Evolutionary conservation across 2,329 filamentous ascomycete species (phyloP).

Genomic region (Balansia obtecta): DNA sequence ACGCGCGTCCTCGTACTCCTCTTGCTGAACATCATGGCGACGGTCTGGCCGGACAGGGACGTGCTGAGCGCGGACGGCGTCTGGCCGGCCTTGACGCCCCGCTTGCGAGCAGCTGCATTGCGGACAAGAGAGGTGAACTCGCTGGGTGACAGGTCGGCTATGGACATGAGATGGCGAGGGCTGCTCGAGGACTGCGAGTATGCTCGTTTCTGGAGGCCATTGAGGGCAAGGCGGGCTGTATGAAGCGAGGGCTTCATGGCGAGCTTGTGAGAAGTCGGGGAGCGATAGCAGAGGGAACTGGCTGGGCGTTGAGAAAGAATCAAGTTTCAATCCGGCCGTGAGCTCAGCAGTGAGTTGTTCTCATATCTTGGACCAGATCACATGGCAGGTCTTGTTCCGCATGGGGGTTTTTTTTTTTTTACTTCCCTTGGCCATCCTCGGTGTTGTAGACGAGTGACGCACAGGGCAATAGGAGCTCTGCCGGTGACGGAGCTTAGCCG

Average conservation of each 20-base stretch:
- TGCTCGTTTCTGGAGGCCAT: constrained; percentile 27
- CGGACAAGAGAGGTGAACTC: constrained; percentile 75
- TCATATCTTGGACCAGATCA: neutral
- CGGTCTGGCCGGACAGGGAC: constrained; percentile 60
- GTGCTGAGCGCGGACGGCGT: constrained; percentile 43
- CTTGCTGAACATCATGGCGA: constrained; percentile 97
- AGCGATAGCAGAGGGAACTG: neutral
- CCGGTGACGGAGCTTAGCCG: neutral
- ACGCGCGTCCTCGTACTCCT: constrained; percentile 86
- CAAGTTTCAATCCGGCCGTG: neutral
- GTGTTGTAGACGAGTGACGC: neutral
- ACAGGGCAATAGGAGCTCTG: neutral
- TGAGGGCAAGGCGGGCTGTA: constrained; percentile 20
- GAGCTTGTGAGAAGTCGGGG: neutral
- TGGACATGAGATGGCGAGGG: constrained; percentile 83
- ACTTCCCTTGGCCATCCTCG: neutral
- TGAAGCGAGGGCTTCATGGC: constrained; percentile 23
- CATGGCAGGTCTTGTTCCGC: neutral
- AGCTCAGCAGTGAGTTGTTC: neutral
- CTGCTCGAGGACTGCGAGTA: constrained; percentile 27
- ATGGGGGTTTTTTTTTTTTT: neutral
- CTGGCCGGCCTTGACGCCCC: constrained; percentile 55
- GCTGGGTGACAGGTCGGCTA: constrained; percentile 66
- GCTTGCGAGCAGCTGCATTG: constrained; percentile 69
- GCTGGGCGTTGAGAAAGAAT: neutral